These are phyloP conservation scores for Aspergillus terreus DNA, from an alignment of 2,329 filamentous ascomycete species.

Conservation along the genomic window DNA sequence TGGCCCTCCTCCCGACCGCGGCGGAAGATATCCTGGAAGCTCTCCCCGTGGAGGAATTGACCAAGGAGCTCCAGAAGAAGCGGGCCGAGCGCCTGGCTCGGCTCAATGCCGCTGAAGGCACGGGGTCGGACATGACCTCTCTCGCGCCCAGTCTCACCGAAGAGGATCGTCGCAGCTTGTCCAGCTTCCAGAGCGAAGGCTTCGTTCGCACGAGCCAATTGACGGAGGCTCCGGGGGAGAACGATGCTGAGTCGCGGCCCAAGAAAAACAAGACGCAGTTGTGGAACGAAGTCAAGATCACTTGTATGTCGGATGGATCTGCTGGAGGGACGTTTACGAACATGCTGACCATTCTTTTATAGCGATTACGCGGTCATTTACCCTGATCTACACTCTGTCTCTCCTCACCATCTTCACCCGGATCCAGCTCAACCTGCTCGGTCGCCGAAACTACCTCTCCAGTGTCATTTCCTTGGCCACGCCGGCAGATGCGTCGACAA, in stretches of 20 bases:
- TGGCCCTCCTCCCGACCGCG: conserved; percentile 89
- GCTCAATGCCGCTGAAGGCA: conserved; percentile 53
- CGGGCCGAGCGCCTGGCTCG: conserved; percentile 69
- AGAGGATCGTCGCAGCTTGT: conserved; percentile 75
- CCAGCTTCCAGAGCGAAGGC: conserved; percentile 73
- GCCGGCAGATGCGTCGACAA: conserved; percentile 67
- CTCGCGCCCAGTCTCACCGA: conserved; percentile 68
- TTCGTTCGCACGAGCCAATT: conserved; percentile 80
- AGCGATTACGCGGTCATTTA: conserved; percentile 90
- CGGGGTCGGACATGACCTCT: conserved; percentile 55
- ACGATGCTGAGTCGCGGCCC: conserved; percentile 44
- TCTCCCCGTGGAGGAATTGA: conserved; percentile 87
- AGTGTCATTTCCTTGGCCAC: conserved; percentile 89
- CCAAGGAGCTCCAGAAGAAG: conserved; percentile 90
- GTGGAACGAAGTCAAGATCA: conserved; percentile 97
- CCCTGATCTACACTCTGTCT: conserved; percentile 84
- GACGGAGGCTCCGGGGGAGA: conserved; percentile 52
- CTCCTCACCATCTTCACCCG: conserved; percentile 88
- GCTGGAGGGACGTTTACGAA: background rate
- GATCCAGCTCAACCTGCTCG: conserved; percentile 94
- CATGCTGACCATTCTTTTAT: conserved; percentile 13
- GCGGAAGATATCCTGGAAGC: conserved; percentile 84
- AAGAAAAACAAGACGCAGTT: conserved; percentile 87
- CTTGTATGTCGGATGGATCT: conserved; percentile 56
- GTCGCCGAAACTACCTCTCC: conserved; percentile 89